Base-by-base conservation (phyloP, 2,329 filamentous ascomycete species). In the Sclerotinia spermophila region DNA sequence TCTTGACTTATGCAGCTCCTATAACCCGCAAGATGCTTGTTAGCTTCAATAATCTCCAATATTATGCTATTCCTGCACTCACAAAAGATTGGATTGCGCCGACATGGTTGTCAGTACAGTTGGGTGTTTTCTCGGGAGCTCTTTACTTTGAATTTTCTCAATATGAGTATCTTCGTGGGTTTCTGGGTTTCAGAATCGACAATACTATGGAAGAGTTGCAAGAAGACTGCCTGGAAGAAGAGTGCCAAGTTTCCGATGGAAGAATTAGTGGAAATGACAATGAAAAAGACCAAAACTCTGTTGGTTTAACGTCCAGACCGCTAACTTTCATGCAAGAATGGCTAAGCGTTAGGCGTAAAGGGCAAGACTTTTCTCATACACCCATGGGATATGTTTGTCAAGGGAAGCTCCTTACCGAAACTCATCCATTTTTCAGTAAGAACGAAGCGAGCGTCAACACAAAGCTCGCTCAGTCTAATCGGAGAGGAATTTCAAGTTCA, bases 61-160 rank as follows among this genome's bases (percentile, higher is more conserved):
- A 84, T 75, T 87, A 86, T 73, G 78, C 83, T 0, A 79, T 87
- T 0, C 89, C 89, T 0, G 38, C 77, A 0, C 77, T 88, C 0
- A 82, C 84, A 0, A 1, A 48, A 0, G 65, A 73, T 0, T 84
- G 82, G 80, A 60, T 73, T 2, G 77, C 84, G 0, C 87, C 89
- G 0, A 27, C 70, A 0, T 89, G 86, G 86, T 79, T 91, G 0
- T 80, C 77, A 0, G 81, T 87, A 1, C 86, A 92, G 74, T 75
- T 92, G 0, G 89, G 89, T 0, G 81, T 91, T 6, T 82, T 90
- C 61, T 81, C 86, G 0, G 89, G 89, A 0, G 82, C 88, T 0
- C 80, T 92, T 0, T 91, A 91, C 74, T 84, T 90, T 69, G 81
- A 84, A 0, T 86, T 80, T 75, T 72, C 79, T 0, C 86, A 90